phyloP scores from a whole-genome alignment of 768 basidiomycete genomes.

The Tulasnella sp. region DNA sequence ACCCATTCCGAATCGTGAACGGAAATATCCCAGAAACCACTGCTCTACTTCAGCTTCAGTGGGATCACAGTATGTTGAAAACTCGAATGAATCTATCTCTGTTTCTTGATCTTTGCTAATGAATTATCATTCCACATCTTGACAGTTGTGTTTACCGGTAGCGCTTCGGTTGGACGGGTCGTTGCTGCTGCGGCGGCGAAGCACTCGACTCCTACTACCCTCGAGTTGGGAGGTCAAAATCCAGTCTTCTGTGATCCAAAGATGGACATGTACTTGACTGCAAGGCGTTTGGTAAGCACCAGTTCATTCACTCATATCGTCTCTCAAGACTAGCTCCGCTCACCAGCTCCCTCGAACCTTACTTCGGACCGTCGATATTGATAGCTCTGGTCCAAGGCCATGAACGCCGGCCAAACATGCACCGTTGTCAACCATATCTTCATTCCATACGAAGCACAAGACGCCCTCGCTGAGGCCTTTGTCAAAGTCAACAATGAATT shows the following conservation, averaged over 20 bases:
- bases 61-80: constrained; percentile 47
- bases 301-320: background rate
- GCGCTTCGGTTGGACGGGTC: constrained; percentile 53
- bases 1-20: constrained; percentile 58
- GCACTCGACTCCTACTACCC: constrained; percentile 53
- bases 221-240: constrained; percentile 44
- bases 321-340: background rate
- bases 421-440: constrained; percentile 52
- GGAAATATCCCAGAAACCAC: constrained; percentile 60
- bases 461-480: constrained; percentile 37
- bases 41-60: constrained; percentile 62
- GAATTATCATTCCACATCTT: background rate
- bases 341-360: background rate
- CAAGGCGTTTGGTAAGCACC: constrained; percentile 47
- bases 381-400: constrained; percentile 60
- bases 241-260: constrained; percentile 67
- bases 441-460: constrained; percentile 37
- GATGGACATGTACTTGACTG: constrained; percentile 56
- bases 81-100: background rate
- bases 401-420: constrained; percentile 72
- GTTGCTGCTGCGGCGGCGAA: constrained; percentile 70
- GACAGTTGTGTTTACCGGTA: constrained; percentile 36
- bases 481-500: constrained; percentile 44
- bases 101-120: constrained; percentile 33
- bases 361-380: background rate